A percentile compares a stretch with the other conserved stretches of the same genome.
Conservation (phyloP, 23 red algal genomes). For the Gracilaria domingensis region DNA sequence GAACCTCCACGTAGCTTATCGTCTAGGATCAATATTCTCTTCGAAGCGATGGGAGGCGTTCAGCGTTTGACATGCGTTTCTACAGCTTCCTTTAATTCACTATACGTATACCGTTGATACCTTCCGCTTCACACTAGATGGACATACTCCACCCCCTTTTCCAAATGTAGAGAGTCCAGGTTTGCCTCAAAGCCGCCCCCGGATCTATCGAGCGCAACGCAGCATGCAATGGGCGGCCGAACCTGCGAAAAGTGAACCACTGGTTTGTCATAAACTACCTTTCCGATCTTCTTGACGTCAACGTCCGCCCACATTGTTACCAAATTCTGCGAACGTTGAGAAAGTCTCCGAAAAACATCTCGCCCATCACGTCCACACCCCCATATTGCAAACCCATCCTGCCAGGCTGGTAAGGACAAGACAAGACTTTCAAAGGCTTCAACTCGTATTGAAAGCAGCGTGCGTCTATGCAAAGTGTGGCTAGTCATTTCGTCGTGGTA, state of each 20-base stretch:
- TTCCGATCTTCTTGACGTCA: constrained; percentile 71
- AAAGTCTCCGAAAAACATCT: constrained; percentile 57
- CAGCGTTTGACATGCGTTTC: too few relatives aligned
- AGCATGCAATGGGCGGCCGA: constrained; percentile 35
- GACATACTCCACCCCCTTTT: constrained; percentile 37
- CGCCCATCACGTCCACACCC: constrained; percentile 71
- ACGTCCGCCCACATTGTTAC: constrained; percentile 73
- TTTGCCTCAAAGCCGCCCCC: constrained; percentile 46
- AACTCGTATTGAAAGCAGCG: constrained; percentile 69
- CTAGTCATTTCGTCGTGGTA: constrained; percentile 52
- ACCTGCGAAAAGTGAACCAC: constrained; percentile 53
- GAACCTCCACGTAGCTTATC: too few relatives aligned
- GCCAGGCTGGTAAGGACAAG: constrained; percentile 7
- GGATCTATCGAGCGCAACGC: constrained; percentile 60
- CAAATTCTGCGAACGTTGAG: constrained; percentile 4
- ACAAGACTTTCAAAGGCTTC: constrained; percentile 78
- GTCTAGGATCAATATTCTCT: too few relatives aligned
- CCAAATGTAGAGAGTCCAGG: constrained; percentile 31
- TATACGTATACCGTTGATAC: too few relatives aligned
- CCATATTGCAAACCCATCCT: constrained; percentile 69
- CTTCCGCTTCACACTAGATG: constrained; percentile 28
- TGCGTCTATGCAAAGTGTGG: constrained; percentile 27
- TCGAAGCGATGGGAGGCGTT: too few relatives aligned
- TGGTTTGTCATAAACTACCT: constrained; percentile 26
- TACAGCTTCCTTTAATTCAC: neutral